Base-by-base conservation (phyloP, 192 early-diverging fungal species). In the Backusella circina region DNA sequence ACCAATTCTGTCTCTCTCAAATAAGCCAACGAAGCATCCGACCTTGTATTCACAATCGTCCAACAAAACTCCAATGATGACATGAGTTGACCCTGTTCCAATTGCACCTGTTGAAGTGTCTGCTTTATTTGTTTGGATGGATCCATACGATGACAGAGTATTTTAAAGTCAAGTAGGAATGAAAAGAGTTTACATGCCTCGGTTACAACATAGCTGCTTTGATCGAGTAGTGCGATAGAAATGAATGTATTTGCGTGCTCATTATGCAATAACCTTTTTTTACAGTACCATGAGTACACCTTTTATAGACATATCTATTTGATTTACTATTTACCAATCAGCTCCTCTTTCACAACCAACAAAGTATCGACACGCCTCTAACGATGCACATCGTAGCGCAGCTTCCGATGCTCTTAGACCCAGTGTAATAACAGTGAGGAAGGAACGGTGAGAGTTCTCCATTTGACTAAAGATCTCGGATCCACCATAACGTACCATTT, bases 11-110 rank as follows among this genome's bases (percentile, higher is more conserved):
- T 82, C 61, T 79, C 57, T 61, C 75, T 72, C 1, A 88, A 64
- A 66, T 83, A 88, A 28, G 80, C 77, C 5, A 82, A 21, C 6
- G 78, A 68, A n/a, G 71, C 67, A 50, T 72, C 47, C 21, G 76
- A 74, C 33, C 67, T 76, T 6, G 83, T 41, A 70, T 80, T 76
- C 6, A 77, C 79, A 47, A 86, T 66, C 33, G 71, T 74, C 82
- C 82, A 86, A n/a, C 81, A 76, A 50, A 88, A 79, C 66, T 88
- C 85, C 15, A 86, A 75, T 26, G 82, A 79, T 36, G 85, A 77
- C 23, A 86, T 71, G 13, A 83, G 72, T 9, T 65, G 44, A 38
- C 75, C 77, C 23, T 77, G 69, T 50, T 82, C 81, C 10, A 67
- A 69, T 31, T 44, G 39, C 28, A 80, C 61, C 9, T 83, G 78